Percentiles rank a stretch among this genome's conserved stretches.
These are phyloP conservation scores for Tardiomyces digboiensis DNA, from an alignment of 1,139 yeast genomes.

Conservation along the genomic window DNA sequence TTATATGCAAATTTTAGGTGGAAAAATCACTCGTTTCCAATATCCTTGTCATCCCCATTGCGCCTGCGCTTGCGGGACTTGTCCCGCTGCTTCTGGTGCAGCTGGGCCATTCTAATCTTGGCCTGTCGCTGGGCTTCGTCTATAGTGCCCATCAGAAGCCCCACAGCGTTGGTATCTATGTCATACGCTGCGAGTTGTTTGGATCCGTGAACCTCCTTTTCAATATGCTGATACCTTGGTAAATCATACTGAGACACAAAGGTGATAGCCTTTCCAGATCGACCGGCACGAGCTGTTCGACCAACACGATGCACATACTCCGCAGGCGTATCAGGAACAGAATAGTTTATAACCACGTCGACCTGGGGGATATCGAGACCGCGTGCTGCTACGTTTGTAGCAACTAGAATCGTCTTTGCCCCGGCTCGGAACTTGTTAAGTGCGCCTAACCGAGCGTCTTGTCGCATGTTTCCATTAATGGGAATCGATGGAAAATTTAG, in stretches of 20 bases:
- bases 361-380: constrained; percentile 96
- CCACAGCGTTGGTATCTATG: constrained; percentile 68
- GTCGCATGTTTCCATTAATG: constrained; percentile 88
- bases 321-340: constrained; percentile 96
- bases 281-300: constrained; percentile 97
- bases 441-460: constrained; percentile 88
- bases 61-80: constrained; percentile 14
- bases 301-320: constrained; percentile 97
- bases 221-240: constrained; percentile 80
- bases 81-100: constrained; percentile 44
- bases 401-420: constrained; percentile 70
- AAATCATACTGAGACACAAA: constrained; percentile 92
- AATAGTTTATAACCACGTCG: constrained; percentile 87
- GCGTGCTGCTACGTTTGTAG: constrained; percentile 98
- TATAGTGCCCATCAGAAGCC: constrained; percentile 75
- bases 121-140: constrained; percentile 93
- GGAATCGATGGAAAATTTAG: constrained; percentile 89
- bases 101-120: constrained; percentile 68
- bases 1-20: too few relatives aligned
- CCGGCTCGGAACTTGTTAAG: constrained; percentile 89
- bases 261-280: constrained; percentile 87
- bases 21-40: neutral
- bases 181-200: constrained; percentile 77
- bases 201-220: constrained; percentile 47
- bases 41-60: neutral